A percentile compares a stretch with the other conserved stretches of the same genome.
Evolutionary conservation across 1,284 basidiomycete species (phyloP).

Genomic region (Pterulicium gracile): DNA sequence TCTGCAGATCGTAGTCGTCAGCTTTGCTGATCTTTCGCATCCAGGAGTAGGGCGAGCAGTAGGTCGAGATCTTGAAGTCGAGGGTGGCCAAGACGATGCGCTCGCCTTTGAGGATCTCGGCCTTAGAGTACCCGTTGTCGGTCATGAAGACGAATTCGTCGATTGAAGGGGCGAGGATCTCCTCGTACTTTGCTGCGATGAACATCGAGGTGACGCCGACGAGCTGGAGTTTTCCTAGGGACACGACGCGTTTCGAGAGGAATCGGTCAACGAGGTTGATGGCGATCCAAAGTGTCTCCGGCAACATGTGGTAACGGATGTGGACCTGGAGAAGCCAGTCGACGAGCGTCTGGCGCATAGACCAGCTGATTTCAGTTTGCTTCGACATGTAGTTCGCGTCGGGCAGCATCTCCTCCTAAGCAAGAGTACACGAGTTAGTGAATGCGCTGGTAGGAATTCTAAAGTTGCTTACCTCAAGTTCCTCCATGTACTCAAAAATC

Average conservation of each 20-base stretch:
- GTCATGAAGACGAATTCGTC: conserved; percentile 98
- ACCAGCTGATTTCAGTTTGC: conserved; percentile 93
- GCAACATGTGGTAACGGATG: conserved; percentile 92
- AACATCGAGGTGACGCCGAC: conserved; percentile 97
- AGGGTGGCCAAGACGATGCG: conserved; percentile 91
- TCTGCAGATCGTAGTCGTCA: conserved; percentile 98
- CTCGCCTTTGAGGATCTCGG: conserved; percentile 97
- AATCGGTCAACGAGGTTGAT: conserved; percentile 98
- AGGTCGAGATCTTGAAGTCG: conserved; percentile 92
- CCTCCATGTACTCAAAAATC: conserved; percentile 94
- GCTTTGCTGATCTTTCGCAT: conserved; percentile 98
- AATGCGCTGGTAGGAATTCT: conserved; percentile 10
- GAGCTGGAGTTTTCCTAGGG: conserved; percentile 91
- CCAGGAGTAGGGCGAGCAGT: conserved; percentile 99
- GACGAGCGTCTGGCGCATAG: conserved; percentile 90
- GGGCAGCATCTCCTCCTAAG: conserved; percentile 86
- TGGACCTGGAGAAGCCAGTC: conserved; percentile 99
- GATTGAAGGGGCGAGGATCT: conserved; percentile 89
- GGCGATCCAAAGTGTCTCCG: conserved; percentile 97
- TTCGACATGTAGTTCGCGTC: conserved; percentile 90
- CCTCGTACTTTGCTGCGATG: conserved; percentile 98
- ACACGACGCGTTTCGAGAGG: conserved; percentile 86
- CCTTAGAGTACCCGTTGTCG: conserved; percentile 85
- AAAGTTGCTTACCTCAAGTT: conserved; percentile 65
- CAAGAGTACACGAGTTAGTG: conserved; percentile 3